Evolutionary conservation across 768 basidiomycete species (phyloP).

Genomic region (Daedaleopsis nitida): DNA sequence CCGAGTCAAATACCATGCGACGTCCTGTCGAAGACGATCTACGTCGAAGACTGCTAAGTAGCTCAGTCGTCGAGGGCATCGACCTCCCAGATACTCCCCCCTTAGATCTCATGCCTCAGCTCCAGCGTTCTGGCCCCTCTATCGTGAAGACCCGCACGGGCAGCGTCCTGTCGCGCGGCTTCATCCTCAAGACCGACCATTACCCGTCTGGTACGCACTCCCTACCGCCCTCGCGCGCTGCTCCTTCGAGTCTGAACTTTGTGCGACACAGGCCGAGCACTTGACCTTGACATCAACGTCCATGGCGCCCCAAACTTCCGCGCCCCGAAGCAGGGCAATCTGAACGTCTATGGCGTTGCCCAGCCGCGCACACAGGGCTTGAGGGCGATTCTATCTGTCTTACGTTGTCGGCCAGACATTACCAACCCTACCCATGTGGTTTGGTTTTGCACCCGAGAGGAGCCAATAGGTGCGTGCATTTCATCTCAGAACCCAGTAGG

Average conservation of each 20-base stretch:
- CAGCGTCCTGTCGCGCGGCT: conserved; percentile 83
- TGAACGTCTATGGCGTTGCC: conserved; percentile 94
- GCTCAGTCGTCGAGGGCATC: conserved; percentile 8
- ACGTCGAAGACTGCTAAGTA: conserved; percentile 16
- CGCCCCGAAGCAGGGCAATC: conserved; percentile 70
- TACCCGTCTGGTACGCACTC: conserved; percentile 63
- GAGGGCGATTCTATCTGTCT: conserved; percentile 83
- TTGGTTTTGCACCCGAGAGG: conserved; percentile 97
- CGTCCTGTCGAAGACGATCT: conserved; percentile 17
- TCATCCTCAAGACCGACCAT: conserved; percentile 94
- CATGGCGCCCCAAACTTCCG: conserved; percentile 97
- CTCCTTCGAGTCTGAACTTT: neutral
- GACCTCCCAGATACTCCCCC: conserved; percentile 28
- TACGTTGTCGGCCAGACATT: conserved; percentile 71
- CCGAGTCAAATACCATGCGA: conserved; percentile 7
- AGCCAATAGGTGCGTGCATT: conserved; percentile 74
- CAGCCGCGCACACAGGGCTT: conserved; percentile 94
- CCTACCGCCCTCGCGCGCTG: neutral
- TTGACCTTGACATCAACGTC: conserved; percentile 88
- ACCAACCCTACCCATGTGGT: conserved; percentile 73
- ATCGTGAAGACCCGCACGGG: conserved; percentile 84
- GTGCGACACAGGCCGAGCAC: conserved; percentile 64
- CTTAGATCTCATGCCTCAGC: conserved; percentile 61
- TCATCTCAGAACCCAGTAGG: neutral
- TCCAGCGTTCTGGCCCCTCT: conserved; percentile 67